Conservation (phyloP, 371 early-diverging fungal species). For the Circinella minor region DNA sequence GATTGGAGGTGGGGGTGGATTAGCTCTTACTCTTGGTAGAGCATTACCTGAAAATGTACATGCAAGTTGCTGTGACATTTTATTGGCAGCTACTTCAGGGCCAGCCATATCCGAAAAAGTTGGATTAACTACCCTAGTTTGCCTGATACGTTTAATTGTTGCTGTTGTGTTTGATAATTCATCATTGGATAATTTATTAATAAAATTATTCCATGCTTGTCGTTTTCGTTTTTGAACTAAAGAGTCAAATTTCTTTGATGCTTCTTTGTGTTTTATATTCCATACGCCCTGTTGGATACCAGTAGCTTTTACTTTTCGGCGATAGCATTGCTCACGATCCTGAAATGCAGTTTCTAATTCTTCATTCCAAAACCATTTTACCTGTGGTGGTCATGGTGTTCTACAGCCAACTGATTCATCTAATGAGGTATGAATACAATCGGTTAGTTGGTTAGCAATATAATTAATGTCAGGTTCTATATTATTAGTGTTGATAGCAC, state of each 20-base stretch:
- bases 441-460: neutral
- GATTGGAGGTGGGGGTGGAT: neutral
- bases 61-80: neutral
- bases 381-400: neutral
- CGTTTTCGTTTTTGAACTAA: neutral
- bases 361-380: constrained; percentile 21
- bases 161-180: constrained; percentile 18
- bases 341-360: constrained; percentile 1
- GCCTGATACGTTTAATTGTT: constrained; percentile 15
- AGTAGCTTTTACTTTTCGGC: constrained; percentile 16
- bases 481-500: neutral
- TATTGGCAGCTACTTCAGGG: constrained; percentile 12
- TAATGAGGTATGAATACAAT: constrained; percentile 9
- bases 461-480: neutral
- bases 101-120: constrained; percentile 11
- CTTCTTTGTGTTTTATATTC: constrained; percentile 20
- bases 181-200: neutral
- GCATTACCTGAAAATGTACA: neutral
- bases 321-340: constrained; percentile 16
- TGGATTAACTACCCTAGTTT: neutral
- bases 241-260: constrained; percentile 6
- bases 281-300: constrained; percentile 11
- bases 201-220: constrained; percentile 24
- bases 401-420: constrained; percentile 11
- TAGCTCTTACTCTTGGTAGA: neutral